phyloP scores from a whole-genome alignment of 805 yeast species.

The Schwanniomyces polymorphus region DNA sequence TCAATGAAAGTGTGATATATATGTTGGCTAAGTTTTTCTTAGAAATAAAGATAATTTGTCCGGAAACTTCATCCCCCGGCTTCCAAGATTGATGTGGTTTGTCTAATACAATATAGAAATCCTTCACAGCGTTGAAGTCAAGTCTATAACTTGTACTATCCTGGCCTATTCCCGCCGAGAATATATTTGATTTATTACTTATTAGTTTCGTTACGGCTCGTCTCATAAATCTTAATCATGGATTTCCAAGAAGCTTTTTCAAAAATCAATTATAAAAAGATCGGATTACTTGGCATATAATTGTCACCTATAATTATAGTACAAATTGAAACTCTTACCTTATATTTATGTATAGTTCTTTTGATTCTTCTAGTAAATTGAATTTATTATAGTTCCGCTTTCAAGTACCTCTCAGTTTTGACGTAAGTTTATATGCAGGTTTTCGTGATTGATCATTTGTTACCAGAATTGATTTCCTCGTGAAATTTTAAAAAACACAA shows the following conservation, averaged over 20 bases:
- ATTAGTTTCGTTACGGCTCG: conserved; percentile 50
- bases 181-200: conserved; percentile 16
- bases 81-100: conserved; percentile 73
- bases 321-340: background rate
- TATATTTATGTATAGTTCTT: background rate
- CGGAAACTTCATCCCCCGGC: conserved; percentile 78
- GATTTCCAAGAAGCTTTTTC: background rate
- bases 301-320: background rate
- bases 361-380: background rate
- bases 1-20: conserved; percentile 51
- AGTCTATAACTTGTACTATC: conserved; percentile 19
- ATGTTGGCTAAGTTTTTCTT: conserved; percentile 57
- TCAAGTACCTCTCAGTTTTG: background rate
- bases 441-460: background rate
- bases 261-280: background rate
- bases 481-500: background rate
- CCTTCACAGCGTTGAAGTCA: conserved; percentile 49
- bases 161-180: conserved; percentile 2
- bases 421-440: background rate
- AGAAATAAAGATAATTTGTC: conserved; percentile 58
- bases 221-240: conserved; percentile 34
- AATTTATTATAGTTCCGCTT: background rate
- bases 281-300: background rate
- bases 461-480: background rate
- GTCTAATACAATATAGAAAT: conserved; percentile 68